Evolutionary conservation across 768 basidiomycete genomes (phyloP).

Genomic region (Suillus subluteus): DNA sequence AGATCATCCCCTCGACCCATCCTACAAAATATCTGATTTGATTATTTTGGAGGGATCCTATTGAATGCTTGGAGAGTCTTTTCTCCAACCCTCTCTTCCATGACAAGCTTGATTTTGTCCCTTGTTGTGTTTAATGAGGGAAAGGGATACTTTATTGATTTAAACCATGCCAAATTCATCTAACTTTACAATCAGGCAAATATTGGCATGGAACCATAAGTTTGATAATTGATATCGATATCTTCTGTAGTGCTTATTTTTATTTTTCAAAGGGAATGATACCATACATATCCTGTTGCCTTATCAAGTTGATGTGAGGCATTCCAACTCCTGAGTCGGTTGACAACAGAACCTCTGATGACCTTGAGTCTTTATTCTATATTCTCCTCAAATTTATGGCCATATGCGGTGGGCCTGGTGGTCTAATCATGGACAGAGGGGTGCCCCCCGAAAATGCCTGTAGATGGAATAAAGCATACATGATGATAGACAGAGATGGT

Average conservation of each 20-base stretch:
- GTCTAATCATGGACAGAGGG: not conserved
- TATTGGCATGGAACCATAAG: not conserved
- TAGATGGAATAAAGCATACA: not conserved
- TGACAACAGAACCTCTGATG: not conserved
- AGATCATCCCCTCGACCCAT: too few species aligned
- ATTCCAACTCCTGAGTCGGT: not conserved
- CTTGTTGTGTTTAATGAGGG: not conserved
- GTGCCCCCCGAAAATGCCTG: not conserved
- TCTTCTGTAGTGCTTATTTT: not conserved
- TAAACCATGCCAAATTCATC: not conserved
- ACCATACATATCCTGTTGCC: not conserved
- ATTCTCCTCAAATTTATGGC: not conserved
- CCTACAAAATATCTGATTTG: too few species aligned
- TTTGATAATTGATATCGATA: not conserved
- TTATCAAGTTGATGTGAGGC: not conserved
- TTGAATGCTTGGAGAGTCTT: too few species aligned
- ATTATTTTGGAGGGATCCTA: too few species aligned
- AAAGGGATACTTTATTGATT: not conserved
- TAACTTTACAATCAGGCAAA: not conserved
- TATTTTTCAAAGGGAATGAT: not conserved
- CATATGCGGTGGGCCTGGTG: not conserved
- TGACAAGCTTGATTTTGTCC: too few species aligned
- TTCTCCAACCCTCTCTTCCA: too few species aligned
- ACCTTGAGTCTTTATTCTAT: not conserved
- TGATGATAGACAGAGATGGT: not conserved